Evolutionary conservation across 257 asterid species (phyloP).

Genomic region (Agastache rugosa): DNA sequence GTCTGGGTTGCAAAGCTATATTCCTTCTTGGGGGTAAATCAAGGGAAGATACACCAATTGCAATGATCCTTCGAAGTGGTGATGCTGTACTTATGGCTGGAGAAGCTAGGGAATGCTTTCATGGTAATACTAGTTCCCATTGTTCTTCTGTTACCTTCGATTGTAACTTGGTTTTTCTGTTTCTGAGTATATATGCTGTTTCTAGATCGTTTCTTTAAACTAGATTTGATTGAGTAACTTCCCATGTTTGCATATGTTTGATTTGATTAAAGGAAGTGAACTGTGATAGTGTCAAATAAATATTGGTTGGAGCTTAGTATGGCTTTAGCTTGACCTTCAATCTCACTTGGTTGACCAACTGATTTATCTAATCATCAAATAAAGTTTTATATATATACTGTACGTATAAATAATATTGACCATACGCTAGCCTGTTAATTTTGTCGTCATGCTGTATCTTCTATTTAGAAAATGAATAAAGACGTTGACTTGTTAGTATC

Average conservation of each 20-base stretch:
- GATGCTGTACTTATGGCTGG: slow-evolving; percentile 92
- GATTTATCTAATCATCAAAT: background rate
- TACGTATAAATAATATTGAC: too few relatives aligned
- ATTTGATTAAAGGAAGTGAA: background rate
- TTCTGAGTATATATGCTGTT: background rate
- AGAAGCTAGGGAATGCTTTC: slow-evolving; percentile 95
- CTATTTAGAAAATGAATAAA: background rate
- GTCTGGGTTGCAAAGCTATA: slow-evolving; percentile 97
- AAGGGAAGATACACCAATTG: slow-evolving; percentile 73
- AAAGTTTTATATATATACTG: background rate
- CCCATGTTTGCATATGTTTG: background rate
- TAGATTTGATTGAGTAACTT: slow-evolving; percentile 4
- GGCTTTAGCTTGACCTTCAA: background rate
- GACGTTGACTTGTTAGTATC: background rate
- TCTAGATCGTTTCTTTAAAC: background rate
- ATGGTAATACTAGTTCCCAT: slow-evolving; percentile 54
- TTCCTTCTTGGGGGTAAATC: slow-evolving; percentile 94
- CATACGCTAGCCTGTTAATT: background rate
- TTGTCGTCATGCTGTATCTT: background rate
- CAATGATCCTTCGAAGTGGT: slow-evolving; percentile 95
- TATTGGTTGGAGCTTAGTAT: background rate
- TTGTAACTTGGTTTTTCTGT: background rate
- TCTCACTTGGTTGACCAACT: background rate
- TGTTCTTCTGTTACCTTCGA: background rate
- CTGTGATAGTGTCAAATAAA: background rate